Evolutionary conservation across 306 rosid species (phyloP).

Genomic region (Dicorynia guianensis): DNA sequence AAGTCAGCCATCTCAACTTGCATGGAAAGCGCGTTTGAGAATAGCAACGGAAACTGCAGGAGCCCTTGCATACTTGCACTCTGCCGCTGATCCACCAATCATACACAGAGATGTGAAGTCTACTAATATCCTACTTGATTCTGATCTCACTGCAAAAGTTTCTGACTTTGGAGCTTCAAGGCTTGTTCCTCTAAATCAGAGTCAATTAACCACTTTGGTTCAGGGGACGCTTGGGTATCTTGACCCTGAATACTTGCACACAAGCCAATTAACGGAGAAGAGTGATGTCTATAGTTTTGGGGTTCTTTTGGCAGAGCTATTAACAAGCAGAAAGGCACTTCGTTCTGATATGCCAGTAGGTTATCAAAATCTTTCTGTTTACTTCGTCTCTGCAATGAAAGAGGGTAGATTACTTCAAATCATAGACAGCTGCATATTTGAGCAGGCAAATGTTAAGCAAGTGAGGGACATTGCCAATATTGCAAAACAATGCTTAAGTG

Average conservation of each 20-base stretch:
- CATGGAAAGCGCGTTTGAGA: conserved; percentile 39
- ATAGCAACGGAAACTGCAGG: background rate
- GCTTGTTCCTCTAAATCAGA: background rate
- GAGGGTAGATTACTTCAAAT: conserved; percentile 30
- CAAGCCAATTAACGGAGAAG: background rate
- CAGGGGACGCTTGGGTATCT: too few species aligned
- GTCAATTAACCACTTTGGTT: too few species aligned
- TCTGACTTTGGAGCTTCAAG: background rate
- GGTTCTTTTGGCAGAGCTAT: background rate
- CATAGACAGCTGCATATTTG: too few species aligned
- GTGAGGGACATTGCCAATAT: too few species aligned
- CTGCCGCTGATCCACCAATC: background rate
- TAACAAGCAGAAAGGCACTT: too few species aligned
- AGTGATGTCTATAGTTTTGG: background rate
- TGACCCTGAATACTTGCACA: background rate
- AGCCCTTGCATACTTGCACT: background rate
- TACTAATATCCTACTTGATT: background rate
- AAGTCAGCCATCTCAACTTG: background rate
- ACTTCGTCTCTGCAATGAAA: conserved; percentile 33
- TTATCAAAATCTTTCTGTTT: too few species aligned
- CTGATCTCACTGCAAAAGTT: background rate
- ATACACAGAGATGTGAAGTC: conserved; percentile 19
- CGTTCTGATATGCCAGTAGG: too few species aligned
- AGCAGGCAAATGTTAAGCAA: too few species aligned
- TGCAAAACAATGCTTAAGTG: too few species aligned